Evolutionary conservation across 306 rosid species (phyloP).

Genomic region (Elaeagnus macrophylla): DNA sequence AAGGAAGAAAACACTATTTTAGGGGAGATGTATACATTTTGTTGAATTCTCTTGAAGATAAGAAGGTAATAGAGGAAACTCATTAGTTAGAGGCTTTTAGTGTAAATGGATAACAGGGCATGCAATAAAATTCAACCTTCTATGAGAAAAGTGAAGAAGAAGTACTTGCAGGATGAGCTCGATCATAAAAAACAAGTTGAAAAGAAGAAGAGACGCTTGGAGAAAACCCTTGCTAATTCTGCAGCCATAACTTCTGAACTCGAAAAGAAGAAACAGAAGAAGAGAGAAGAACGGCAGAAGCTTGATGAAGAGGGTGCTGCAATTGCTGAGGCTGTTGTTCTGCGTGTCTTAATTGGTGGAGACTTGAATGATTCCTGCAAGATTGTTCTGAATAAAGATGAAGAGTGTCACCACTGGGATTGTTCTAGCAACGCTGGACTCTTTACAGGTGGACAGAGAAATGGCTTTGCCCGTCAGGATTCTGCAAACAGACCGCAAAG

Average conservation of each 20-base stretch:
- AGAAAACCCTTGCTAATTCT: constrained; percentile 95
- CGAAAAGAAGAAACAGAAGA: constrained; percentile 86
- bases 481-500: constrained; percentile 46
- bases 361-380: constrained; percentile 62
- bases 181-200: constrained; percentile 96
- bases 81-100: constrained; percentile 32
- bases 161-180: constrained; percentile 87
- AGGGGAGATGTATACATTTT: constrained; percentile 48
- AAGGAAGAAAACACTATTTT: constrained; percentile 31
- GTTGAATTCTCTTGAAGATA: constrained; percentile 36
- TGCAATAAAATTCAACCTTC: constrained; percentile 72
- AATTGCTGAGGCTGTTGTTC: constrained; percentile 93
- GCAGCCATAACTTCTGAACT: constrained; percentile 98
- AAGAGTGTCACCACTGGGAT: constrained; percentile 49
- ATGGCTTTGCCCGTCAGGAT: constrained; percentile 42
- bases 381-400: constrained; percentile 41
- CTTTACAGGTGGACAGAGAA: constrained; percentile 43
- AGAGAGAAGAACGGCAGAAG: constrained; percentile 90
- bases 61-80: constrained; percentile 14
- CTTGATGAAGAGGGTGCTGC: constrained; percentile 99
- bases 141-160: constrained; percentile 88
- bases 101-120: constrained; percentile 63
- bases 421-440: constrained; percentile 35
- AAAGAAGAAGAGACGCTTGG: constrained; percentile 94
- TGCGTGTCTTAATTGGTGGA: constrained; percentile 78